Percentiles rank a stretch among this genome's conserved stretches.
phyloP scores from a whole-genome alignment of 2,329 filamentous ascomycete genomes.

The Colletotrichum falcatum region DNA sequence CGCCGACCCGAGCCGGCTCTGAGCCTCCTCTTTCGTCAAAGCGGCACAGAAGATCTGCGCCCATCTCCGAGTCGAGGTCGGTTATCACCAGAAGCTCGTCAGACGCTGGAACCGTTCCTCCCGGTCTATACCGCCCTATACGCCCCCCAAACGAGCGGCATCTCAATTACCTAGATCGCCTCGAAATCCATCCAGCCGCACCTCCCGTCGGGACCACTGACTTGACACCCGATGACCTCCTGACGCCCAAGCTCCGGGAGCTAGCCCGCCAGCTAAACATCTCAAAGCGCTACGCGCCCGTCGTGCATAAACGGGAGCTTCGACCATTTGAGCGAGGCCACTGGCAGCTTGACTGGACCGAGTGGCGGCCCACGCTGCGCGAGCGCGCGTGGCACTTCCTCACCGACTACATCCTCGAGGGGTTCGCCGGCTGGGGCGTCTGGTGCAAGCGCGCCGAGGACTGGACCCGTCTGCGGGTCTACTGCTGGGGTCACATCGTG shows the following conservation, averaged over 20 bases:
- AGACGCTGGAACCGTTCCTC: slow-evolving; percentile 46
- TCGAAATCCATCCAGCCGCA: slow-evolving; percentile 66
- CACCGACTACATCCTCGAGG: slow-evolving; percentile 67
- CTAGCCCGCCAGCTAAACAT: slow-evolving; percentile 66
- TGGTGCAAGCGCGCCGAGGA: slow-evolving; percentile 63
- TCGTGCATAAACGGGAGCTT: slow-evolving; percentile 54
- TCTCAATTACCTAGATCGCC: slow-evolving; percentile 44
- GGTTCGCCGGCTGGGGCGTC: slow-evolving; percentile 75
- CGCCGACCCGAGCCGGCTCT: slow-evolving; percentile 46
- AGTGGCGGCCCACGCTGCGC: slow-evolving; percentile 64
- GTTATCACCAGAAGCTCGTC: slow-evolving; percentile 50
- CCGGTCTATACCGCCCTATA: slow-evolving; percentile 43
- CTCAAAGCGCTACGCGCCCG: slow-evolving; percentile 65
- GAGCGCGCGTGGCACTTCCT: slow-evolving; percentile 72
- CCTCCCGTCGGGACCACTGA: slow-evolving; percentile 61
- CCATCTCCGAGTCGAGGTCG: slow-evolving; percentile 40
- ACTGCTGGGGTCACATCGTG: slow-evolving; percentile 81
- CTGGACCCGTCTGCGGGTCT: slow-evolving; percentile 70
- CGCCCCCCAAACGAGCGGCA: slow-evolving; percentile 38
- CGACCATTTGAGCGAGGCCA: slow-evolving; percentile 78
- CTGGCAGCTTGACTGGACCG: slow-evolving; percentile 74
- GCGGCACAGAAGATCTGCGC: slow-evolving; percentile 41
- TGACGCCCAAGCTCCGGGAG: slow-evolving; percentile 67
- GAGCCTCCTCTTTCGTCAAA: slow-evolving; percentile 49
- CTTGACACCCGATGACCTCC: slow-evolving; percentile 61